Conservation (phyloP, 257 asterid genomes). For the Ilex asprella region DNA sequence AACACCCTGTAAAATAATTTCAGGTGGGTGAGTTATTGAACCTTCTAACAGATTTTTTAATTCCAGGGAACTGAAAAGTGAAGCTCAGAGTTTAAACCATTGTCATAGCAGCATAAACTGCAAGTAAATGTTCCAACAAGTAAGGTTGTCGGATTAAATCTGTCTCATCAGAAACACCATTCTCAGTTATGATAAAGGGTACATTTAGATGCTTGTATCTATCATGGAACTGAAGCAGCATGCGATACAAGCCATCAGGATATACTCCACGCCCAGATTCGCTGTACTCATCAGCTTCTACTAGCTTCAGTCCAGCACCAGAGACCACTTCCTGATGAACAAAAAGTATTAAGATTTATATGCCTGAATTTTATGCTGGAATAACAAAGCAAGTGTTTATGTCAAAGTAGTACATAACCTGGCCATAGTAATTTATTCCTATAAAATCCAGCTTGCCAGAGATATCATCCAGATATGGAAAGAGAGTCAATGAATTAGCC, state of each 20-base stretch:
- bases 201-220: conserved; percentile 75
- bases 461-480: conserved; percentile 65
- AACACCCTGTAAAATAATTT: conserved; percentile 50
- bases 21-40: conserved; percentile 9
- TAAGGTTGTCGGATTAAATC: conserved; percentile 86
- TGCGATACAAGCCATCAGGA: conserved; percentile 88
- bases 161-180: conserved; percentile 82
- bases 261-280: conserved; percentile 98
- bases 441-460: conserved; percentile 78
- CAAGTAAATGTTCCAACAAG: conserved; percentile 83
- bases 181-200: conserved; percentile 73
- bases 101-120: conserved; percentile 74
- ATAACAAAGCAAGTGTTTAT: background rate
- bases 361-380: background rate
- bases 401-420: conserved; percentile 36
- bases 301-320: conserved; percentile 82
- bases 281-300: conserved; percentile 81
- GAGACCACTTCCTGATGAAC: conserved; percentile 68
- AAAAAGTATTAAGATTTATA: conserved; percentile 1
- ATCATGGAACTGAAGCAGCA: conserved; percentile 67
- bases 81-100: conserved; percentile 37
- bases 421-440: conserved; percentile 95
- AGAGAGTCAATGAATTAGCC: conserved; percentile 59
- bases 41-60: background rate
- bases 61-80: background rate